phyloP scores from a whole-genome alignment of 2,329 filamentous ascomycete species.

The Aspergillus sp. region DNA sequence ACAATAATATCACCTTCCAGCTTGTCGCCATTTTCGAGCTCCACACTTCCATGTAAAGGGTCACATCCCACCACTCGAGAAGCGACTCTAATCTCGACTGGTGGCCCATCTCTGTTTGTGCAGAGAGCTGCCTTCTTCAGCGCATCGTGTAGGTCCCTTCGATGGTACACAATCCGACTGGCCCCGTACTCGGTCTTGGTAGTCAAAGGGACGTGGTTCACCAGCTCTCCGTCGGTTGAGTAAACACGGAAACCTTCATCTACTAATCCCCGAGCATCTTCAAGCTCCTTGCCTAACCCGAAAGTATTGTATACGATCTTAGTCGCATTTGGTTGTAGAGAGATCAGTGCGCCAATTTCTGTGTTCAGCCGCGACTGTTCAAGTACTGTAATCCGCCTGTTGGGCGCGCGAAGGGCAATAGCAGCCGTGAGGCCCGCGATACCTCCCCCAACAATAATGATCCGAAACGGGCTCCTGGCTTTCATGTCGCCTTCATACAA shows the following conservation, averaged over 20 bases:
- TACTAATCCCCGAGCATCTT: slow-evolving; percentile 13
- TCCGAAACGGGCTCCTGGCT: slow-evolving; percentile 31
- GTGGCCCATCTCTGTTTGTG: neutral
- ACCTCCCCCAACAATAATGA: slow-evolving; percentile 53
- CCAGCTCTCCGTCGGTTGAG: slow-evolving; percentile 21
- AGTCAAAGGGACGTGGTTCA: slow-evolving; percentile 18
- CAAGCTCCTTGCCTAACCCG: slow-evolving; percentile 3
- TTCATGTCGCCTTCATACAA: neutral
- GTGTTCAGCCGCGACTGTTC: slow-evolving; percentile 29
- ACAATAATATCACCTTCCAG: slow-evolving; percentile 27
- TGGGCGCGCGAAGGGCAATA: slow-evolving; percentile 27
- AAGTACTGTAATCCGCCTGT: slow-evolving; percentile 23
- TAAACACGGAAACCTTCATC: slow-evolving; percentile 27
- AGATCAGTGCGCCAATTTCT: slow-evolving; percentile 53
- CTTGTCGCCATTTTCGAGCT: slow-evolving; percentile 16
- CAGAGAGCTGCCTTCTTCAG: slow-evolving; percentile 15
- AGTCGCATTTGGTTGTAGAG: slow-evolving; percentile 39
- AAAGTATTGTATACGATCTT: slow-evolving; percentile 4
- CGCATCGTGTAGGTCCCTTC: slow-evolving; percentile 24
- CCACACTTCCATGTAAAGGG: neutral
- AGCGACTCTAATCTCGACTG: neutral
- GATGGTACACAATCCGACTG: slow-evolving; percentile 23
- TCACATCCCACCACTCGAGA: neutral
- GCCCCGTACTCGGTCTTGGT: slow-evolving; percentile 20
- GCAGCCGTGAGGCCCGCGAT: slow-evolving; percentile 36